Conservation (phyloP, 2,329 filamentous ascomycete genomes). For the Pseudogymnoascus sp. region DNA sequence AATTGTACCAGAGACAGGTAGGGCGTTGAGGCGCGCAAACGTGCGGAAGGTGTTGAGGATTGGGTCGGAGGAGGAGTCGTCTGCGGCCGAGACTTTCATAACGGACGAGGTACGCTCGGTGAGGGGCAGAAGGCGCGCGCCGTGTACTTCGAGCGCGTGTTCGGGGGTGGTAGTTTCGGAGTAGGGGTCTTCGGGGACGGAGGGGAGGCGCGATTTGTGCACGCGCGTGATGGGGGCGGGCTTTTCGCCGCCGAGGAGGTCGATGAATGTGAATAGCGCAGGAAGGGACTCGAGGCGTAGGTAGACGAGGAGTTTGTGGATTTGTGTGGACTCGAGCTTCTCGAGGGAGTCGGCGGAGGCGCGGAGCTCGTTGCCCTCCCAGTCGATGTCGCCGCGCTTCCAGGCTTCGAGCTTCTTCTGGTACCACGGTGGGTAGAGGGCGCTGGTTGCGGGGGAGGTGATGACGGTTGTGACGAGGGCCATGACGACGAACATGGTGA, state of each 20-base stretch:
- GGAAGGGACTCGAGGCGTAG: slow-evolving; percentile 79
- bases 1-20: slow-evolving; percentile 74
- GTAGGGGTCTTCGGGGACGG: slow-evolving; percentile 21
- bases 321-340: slow-evolving; percentile 40
- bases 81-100: slow-evolving; percentile 82
- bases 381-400: slow-evolving; percentile 84
- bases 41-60: slow-evolving; percentile 87
- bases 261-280: slow-evolving; percentile 72
- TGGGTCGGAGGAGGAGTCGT: slow-evolving; percentile 64
- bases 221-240: slow-evolving; percentile 24
- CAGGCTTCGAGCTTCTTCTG: slow-evolving; percentile 63
- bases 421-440: slow-evolving; percentile 70
- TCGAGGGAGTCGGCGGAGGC: slow-evolving; percentile 33
- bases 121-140: slow-evolving; percentile 75
- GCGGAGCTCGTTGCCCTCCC: slow-evolving; percentile 53
- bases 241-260: slow-evolving; percentile 57
- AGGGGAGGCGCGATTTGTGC: slow-evolving; percentile 28
- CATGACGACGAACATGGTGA: slow-evolving; percentile 95
- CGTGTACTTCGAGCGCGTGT: slow-evolving; percentile 41
- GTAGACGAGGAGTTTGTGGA: slow-evolving; percentile 67
- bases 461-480: slow-evolving; percentile 77
- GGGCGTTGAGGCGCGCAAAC: slow-evolving; percentile 74
- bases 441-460: slow-evolving; percentile 67
- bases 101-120: slow-evolving; percentile 91
- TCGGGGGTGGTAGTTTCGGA: slow-evolving; percentile 16